Percentiles rank a stretch among this genome's conserved stretches.
Evolutionary conservation across 108 stramenopile species (phyloP).

Genomic region (Cyclotella baltica): DNA sequence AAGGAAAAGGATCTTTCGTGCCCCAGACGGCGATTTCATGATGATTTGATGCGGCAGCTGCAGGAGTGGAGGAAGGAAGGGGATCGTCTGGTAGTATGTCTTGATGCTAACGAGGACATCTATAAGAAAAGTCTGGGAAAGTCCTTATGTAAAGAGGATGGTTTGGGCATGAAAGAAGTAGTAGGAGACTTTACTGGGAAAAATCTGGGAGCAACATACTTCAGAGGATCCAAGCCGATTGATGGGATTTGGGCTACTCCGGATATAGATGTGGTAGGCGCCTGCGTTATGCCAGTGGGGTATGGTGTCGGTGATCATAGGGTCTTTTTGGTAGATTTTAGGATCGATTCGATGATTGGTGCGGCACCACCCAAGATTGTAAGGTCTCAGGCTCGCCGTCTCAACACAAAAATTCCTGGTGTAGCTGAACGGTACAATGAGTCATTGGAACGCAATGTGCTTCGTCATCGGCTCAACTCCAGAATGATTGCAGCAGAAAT

Average conservation of each 20-base stretch:
- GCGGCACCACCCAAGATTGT: background rate
- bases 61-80: too few relatives aligned
- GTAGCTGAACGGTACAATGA: constrained; percentile 9
- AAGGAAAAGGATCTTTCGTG: too few relatives aligned
- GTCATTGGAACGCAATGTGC: background rate
- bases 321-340: constrained; percentile 3
- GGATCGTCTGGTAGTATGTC: too few relatives aligned
- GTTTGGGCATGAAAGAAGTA: constrained; percentile 7
- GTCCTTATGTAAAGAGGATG: background rate
- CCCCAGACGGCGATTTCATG: too few relatives aligned
- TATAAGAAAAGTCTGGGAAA: constrained; percentile 4
- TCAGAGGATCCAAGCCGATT: constrained; percentile 25
- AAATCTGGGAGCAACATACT: constrained; percentile 17
- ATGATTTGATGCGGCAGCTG: too few relatives aligned
- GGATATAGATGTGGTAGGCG: too few relatives aligned
- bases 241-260: too few relatives aligned
- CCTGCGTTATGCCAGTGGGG: constrained; percentile 20
- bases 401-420: constrained; percentile 10
- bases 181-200: constrained; percentile 13
- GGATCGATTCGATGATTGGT: constrained; percentile 8
- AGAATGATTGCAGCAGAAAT: background rate
- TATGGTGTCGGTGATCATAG: constrained; percentile 30
- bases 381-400: background rate
- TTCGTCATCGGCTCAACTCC: constrained; percentile 3
- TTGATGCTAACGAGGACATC: too few relatives aligned